Evolutionary conservation across 2,329 filamentous ascomycete genomes (phyloP).

Genomic region (Pseudonectria foliicola): DNA sequence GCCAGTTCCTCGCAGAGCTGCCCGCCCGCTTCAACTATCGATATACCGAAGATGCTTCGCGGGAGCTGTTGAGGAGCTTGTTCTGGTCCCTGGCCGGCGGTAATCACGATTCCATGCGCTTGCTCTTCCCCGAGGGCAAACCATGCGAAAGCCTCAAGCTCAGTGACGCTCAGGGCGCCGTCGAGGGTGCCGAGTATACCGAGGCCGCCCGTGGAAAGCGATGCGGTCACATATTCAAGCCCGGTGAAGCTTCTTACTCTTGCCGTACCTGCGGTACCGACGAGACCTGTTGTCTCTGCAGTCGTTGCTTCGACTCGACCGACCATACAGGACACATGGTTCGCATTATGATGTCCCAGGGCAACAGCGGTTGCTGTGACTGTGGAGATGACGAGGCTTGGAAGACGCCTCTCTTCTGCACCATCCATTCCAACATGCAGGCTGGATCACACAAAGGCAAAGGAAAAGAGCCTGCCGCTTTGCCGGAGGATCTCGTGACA

Average conservation of each 20-base stretch:
- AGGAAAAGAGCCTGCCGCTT: conserved; percentile 46
- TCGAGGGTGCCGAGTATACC: conserved; percentile 91
- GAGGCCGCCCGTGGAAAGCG: conserved; percentile 85
- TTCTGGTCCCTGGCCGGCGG: conserved; percentile 82
- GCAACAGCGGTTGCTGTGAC: conserved; percentile 94
- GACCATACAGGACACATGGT: conserved; percentile 93
- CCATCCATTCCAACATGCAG: conserved; percentile 71
- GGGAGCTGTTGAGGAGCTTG: conserved; percentile 67
- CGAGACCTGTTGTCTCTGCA: conserved; percentile 92
- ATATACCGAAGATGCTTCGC: conserved; percentile 64
- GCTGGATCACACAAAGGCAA: conserved; percentile 51
- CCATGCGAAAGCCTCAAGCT: conserved; percentile 65
- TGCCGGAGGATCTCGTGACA: conserved; percentile 69
- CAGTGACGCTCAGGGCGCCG: conserved; percentile 80
- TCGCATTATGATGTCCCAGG: conserved; percentile 76
- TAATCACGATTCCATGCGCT: conserved; percentile 63
- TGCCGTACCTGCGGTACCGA: conserved; percentile 93
- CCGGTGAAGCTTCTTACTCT: conserved; percentile 85
- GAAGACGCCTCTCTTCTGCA: conserved; percentile 80
- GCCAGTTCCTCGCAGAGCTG: conserved; percentile 71
- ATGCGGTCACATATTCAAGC: conserved; percentile 95
- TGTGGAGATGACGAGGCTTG: conserved; percentile 95
- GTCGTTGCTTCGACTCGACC: conserved; percentile 88
- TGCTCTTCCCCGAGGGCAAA: conserved; percentile 75
- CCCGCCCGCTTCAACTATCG: conserved; percentile 67